These are phyloP conservation scores for Pulveroboletus sp. DNA, from an alignment of 768 basidiomycete genomes.

Conservation along the genomic window DNA sequence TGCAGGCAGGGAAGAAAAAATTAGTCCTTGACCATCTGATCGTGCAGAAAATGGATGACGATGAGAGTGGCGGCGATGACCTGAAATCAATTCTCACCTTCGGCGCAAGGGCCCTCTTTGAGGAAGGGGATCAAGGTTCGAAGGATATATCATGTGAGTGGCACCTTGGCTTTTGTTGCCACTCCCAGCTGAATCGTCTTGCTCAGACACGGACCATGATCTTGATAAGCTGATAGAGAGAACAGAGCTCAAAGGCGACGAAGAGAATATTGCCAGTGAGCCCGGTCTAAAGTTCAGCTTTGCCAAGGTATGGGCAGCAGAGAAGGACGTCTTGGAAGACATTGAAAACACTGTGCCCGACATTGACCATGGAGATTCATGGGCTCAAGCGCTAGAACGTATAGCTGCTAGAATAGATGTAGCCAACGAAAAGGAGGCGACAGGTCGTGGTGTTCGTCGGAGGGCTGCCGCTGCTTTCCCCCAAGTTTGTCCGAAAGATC, in stretches of 20 bases:
- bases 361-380: slow-evolving; percentile 67
- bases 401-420: slow-evolving; percentile 42
- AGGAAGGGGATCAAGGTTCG: slow-evolving; percentile 50
- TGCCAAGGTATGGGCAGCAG: slow-evolving; percentile 89
- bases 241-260: slow-evolving; percentile 70
- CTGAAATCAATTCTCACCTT: slow-evolving; percentile 88
- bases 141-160: slow-evolving; percentile 70
- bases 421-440: slow-evolving; percentile 47
- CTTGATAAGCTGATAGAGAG: slow-evolving; percentile 85
- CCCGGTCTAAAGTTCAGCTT: slow-evolving; percentile 72
- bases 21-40: slow-evolving; percentile 92
- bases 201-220: slow-evolving; percentile 71
- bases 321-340: slow-evolving; percentile 70
- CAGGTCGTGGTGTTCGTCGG: slow-evolving; percentile 74
- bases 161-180: background rate
- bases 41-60: slow-evolving; percentile 93
- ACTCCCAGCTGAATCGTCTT: background rate
- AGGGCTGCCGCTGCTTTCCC: slow-evolving; percentile 57
- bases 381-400: slow-evolving; percentile 65
- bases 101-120: slow-evolving; percentile 85
- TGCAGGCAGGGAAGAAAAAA: slow-evolving; percentile 94
- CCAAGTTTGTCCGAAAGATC: slow-evolving; percentile 22
- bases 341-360: slow-evolving; percentile 49
- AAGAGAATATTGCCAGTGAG: slow-evolving; percentile 47
- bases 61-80: slow-evolving; percentile 71